Evolutionary conservation across 164 flowering plant genomes (phyloP).

Genomic region (Brasenia schreberi): DNA sequence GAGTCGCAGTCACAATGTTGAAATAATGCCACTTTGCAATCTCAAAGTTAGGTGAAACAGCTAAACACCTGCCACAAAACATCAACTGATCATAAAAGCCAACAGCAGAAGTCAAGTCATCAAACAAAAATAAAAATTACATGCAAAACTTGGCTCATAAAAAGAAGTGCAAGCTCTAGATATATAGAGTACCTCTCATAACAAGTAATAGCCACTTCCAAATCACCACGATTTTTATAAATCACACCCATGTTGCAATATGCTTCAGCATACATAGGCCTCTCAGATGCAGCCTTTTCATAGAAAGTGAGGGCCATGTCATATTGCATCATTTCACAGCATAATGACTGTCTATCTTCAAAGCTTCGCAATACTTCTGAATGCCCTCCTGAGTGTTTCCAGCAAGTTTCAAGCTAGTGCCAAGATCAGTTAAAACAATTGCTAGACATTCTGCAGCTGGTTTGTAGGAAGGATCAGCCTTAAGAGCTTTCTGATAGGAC

Average conservation of each 20-base stretch:
- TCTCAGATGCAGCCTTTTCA: conserved; percentile 90
- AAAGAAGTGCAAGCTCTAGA: not conserved
- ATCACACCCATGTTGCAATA: conserved; percentile 99
- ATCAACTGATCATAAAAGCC: not conserved
- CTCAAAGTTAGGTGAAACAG: conserved; percentile 96
- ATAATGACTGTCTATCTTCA: conserved; percentile 83
- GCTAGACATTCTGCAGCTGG: conserved; percentile 95
- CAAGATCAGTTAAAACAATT: conserved; percentile 90
- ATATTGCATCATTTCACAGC: conserved; percentile 99
- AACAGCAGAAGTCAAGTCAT: not conserved
- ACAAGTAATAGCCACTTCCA: conserved; percentile 89
- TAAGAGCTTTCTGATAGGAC: conserved; percentile 88
- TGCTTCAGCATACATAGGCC: conserved; percentile 99
- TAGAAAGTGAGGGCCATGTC: conserved; percentile 85
- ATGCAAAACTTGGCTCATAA: too few species aligned
- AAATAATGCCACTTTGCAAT: conserved; percentile 45
- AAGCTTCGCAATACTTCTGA: conserved; percentile 90
- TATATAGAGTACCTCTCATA: conserved; percentile 79
- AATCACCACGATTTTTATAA: conserved; percentile 85
- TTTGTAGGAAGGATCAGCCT: conserved; percentile 73
- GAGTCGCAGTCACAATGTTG: not conserved
- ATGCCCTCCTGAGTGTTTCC: conserved; percentile 96
- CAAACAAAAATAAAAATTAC: not conserved
- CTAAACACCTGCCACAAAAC: conserved; percentile 58
- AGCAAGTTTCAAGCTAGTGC: conserved; percentile 95